These are phyloP conservation scores for Globisporangium okanoganense DNA, from an alignment of 352 stramenopile species.

Conservation along the genomic window DNA sequence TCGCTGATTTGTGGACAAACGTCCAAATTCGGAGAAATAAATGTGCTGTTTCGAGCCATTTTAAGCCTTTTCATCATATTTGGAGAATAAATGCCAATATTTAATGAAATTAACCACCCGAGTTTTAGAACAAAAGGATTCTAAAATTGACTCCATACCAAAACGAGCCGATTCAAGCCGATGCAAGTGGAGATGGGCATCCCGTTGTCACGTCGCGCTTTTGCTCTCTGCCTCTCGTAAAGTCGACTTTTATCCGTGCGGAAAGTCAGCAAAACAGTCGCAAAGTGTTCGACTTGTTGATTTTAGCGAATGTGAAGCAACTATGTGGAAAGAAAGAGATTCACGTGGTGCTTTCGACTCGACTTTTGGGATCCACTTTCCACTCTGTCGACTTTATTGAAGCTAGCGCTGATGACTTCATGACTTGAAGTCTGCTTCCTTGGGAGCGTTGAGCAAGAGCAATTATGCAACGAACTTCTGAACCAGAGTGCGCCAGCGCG, in stretches of 20 bases:
- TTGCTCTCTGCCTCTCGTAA: neutral
- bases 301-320: neutral
- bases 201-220: neutral
- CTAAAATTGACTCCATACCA: neutral
- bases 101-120: neutral
- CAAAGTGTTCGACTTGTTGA: neutral
- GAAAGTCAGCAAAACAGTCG: neutral
- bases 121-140: neutral
- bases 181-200: neutral
- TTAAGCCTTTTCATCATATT: neutral
- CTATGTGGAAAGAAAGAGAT: too few relatives aligned
- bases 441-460: too few relatives aligned
- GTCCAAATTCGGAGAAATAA: neutral
- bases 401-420: too few relatives aligned
- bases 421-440: too few relatives aligned
- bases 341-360: too few relatives aligned
- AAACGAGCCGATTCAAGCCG: neutral
- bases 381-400: too few relatives aligned
- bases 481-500: too few relatives aligned
- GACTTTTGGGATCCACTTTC: too few relatives aligned
- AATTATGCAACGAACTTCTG: too few relatives aligned
- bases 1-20: neutral
- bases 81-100: neutral
- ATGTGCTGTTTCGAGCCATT: neutral
- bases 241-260: neutral